Conservation (phyloP, 1,284 basidiomycete genomes). For the Kwoniella shivajii region DNA sequence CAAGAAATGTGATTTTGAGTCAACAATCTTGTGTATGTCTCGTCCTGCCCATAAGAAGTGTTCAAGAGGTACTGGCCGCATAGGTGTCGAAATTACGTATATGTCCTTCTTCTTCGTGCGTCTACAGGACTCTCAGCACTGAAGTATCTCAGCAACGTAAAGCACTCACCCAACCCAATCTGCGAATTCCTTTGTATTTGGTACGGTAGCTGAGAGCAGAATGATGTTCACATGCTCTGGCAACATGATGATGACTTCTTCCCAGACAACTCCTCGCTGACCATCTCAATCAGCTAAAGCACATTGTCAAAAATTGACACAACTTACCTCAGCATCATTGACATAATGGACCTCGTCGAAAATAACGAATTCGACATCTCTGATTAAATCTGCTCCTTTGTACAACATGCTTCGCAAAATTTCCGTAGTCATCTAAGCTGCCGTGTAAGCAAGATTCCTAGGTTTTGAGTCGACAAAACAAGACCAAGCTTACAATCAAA, state of each 20-base stretch:
- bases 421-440: conserved; percentile 98
- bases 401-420: conserved; percentile 98
- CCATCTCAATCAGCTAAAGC: conserved; percentile 7
- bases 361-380: conserved; percentile 99
- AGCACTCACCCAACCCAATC: conserved; percentile 94
- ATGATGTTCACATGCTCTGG: conserved; percentile 97
- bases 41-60: conserved; percentile 94
- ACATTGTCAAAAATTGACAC: neutral
- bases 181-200: conserved; percentile 97
- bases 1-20: conserved; percentile 77
- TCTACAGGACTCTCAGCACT: conserved; percentile 55
- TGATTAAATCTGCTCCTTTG: conserved; percentile 96
- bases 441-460: no score
- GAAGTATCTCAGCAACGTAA: neutral
- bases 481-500: conserved; percentile 73
- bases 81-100: conserved; percentile 96
- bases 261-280: conserved; percentile 98
- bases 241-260: conserved; percentile 99
- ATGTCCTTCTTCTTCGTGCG: conserved; percentile 99
- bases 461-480: neutral
- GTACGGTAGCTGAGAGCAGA: conserved; percentile 94
- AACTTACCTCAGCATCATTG: conserved; percentile 90
- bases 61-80: conserved; percentile 94
- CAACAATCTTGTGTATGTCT: conserved; percentile 90
- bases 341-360: conserved; percentile 99